These are phyloP conservation scores for Salix exigua DNA, from an alignment of 345 rosid genomes.

Conservation along the genomic window DNA sequence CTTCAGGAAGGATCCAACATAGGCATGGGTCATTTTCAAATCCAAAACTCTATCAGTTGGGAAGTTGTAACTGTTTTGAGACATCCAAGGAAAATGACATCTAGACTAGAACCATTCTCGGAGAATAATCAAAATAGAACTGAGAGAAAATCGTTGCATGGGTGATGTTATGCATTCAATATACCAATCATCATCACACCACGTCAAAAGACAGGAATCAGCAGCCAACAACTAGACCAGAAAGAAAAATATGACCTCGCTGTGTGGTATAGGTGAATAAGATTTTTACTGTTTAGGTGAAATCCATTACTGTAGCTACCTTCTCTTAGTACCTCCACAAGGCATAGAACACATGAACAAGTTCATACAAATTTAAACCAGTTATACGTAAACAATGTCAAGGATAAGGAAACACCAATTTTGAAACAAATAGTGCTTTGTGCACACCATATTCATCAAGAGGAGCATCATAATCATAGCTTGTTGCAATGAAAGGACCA, in stretches of 20 bases:
- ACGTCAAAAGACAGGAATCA: neutral
- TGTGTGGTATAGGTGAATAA: neutral
- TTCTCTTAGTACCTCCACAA: neutral
- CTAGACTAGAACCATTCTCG: neutral
- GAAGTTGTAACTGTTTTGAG: neutral
- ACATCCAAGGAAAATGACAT: conserved; percentile 10
- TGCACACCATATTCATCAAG: conserved; percentile 92
- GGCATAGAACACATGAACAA: neutral
- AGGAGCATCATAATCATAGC: conserved; percentile 96
- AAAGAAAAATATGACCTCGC: neutral
- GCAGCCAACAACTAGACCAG: neutral
- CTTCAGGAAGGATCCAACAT: conserved; percentile 14
- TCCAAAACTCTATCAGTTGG: conserved; percentile 10
- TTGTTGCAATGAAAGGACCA: conserved; percentile 99
- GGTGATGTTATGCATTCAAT: neutral
- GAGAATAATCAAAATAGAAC: neutral
- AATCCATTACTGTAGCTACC: neutral
- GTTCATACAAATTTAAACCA: neutral
- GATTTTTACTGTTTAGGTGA: neutral
- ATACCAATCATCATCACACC: neutral
- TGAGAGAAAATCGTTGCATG: neutral
- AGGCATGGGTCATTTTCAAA: neutral
- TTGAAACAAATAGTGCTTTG: neutral
- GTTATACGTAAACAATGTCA: neutral
- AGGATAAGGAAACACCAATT: neutral